Base-by-base conservation (phyloP, 2,329 filamentous ascomycete species). In the Fusarium coicis region DNA sequence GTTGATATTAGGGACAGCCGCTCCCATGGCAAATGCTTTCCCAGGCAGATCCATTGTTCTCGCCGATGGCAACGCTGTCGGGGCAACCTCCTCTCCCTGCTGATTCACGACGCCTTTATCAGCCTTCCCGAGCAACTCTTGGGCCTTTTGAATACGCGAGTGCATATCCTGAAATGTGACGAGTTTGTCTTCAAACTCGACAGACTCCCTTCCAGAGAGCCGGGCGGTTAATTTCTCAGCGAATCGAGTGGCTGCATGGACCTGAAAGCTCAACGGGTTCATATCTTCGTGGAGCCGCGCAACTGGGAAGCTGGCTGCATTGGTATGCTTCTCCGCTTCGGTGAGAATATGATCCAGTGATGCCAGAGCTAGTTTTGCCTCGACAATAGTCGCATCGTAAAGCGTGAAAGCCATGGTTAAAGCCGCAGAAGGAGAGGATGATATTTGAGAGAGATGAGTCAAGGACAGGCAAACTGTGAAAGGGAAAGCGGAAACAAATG, bases 1-100 rank as follows among this genome's bases (percentile, higher is more conserved):
- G 80, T 84, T 89, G 72, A 91, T 83, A 74, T 91, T 90, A 15
- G 89, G 89, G 32, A 89, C 68, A 5, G 83, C 84, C 77, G 84
- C 87, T 3, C 79, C 78, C 50, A 80, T 75, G 11, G 87, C 77
- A 74, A 88, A 91, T 1, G 81, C 79, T 52, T 76, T 56, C 16
- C 76, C 77, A 42, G 69, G 71, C 15, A 80, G 60, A 15, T 74
- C 66, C 69, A 74, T 74, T 23, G 66, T 57, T 15, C 68, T 68
- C 7, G 50, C 57, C 32, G 73, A 70, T 23, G 74, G 76, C 32
- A 80, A 42, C 23, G 23, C 55, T 15, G 77, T 76, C 12, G 73
- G 59, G 21, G 77, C 65, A 19, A 73, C 70, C 34, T 76, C 66
- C 26, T 81, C 79, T 42, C 74, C 73, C n/a, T 65, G 52, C 44